Evolutionary conservation across 495 filamentous ascomycete species (phyloP), one percentile per base, ranked within the genome.

Genomic region (Aspergillus coremiiformis): DNA sequence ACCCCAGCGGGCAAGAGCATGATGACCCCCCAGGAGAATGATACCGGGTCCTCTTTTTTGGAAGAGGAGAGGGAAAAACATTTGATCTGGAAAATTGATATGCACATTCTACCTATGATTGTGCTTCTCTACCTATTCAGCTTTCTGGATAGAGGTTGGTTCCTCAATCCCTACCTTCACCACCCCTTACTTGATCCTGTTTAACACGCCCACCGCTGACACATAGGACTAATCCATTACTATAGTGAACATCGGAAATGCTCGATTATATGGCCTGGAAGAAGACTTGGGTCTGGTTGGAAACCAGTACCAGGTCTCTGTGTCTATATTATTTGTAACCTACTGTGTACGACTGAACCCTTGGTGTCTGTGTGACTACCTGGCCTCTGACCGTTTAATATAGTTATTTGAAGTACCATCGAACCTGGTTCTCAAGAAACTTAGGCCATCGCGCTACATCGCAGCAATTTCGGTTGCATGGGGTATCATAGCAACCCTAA

Each of bases 391-490:
- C 32, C n/a, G 23, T 27, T 26, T 8, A 51, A 30, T 20, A 6
- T 47, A 72, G 70, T 53, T 74, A 19, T 71, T 72, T 44, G 72
- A 76, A 55, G 68, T 74, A 10, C 72, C 72, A 0, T 72, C 72
- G 9, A 96, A 96, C 62, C 75, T 95, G 47, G 65, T 93, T 8
- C 71, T 96, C 44, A 94, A 94, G 66, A 81, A 80, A 56, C 72
- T 95, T 52, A 84, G 84, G 78, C 87, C 88, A 1, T 81, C 80
- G 5, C 77, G 79, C 15, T 90, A 82, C 65, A 80, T 92, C 51
- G 75, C 84, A 4, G 74, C 79, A 26, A 82, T 90, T 27, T 65
- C 76, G 10, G 67, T 79, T 8, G 50, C 70, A 8, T 90, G 87
- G 87, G 86, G 85, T 17, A 76, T 87, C 50, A 78, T 87, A 53